Evolutionary conservation across 768 basidiomycete genomes (phyloP).

Genomic region (Fomitopsis serialis): DNA sequence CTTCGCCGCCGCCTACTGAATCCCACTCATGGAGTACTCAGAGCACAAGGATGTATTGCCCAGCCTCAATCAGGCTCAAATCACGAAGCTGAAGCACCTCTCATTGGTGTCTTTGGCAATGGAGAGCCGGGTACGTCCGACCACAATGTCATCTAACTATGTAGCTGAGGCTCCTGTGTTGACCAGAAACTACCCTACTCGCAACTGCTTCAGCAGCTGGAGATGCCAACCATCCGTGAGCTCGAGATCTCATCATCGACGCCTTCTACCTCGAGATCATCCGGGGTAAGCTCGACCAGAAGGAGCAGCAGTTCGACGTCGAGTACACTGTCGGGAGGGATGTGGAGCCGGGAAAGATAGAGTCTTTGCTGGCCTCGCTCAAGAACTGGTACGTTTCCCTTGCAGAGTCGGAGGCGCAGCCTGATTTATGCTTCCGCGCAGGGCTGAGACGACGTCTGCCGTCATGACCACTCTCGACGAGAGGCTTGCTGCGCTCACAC

Average conservation of each 20-base stretch:
- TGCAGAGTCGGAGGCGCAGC: neutral
- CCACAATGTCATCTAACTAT: neutral
- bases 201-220: slow-evolving; percentile 60
- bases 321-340: slow-evolving; percentile 93
- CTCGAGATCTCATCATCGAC: slow-evolving; percentile 96
- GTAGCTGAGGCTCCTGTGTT: no score
- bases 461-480: slow-evolving; percentile 70
- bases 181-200: slow-evolving; percentile 77
- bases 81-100: slow-evolving; percentile 87
- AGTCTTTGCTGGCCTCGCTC: slow-evolving; percentile 54
- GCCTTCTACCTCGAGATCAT: slow-evolving; percentile 90
- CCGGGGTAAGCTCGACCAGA: slow-evolving; percentile 90
- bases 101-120: slow-evolving; percentile 83
- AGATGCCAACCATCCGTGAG: slow-evolving; percentile 76
- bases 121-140: slow-evolving; percentile 59
- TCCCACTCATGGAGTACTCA: slow-evolving; percentile 23
- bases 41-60: slow-evolving; percentile 67
- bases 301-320: slow-evolving; percentile 82
- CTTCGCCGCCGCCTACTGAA: neutral
- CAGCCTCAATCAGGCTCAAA: slow-evolving; percentile 63
- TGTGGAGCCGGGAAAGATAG: slow-evolving; percentile 69
- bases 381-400: slow-evolving; percentile 54
- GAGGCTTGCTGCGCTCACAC: slow-evolving; percentile 55
- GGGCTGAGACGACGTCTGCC: slow-evolving; percentile 65
- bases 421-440: slow-evolving; percentile 20